Evolutionary conservation across 2,329 filamentous ascomycete species (phyloP), one percentile per base, ranked within the genome.

Genomic region (Claviceps maximensis): DNA sequence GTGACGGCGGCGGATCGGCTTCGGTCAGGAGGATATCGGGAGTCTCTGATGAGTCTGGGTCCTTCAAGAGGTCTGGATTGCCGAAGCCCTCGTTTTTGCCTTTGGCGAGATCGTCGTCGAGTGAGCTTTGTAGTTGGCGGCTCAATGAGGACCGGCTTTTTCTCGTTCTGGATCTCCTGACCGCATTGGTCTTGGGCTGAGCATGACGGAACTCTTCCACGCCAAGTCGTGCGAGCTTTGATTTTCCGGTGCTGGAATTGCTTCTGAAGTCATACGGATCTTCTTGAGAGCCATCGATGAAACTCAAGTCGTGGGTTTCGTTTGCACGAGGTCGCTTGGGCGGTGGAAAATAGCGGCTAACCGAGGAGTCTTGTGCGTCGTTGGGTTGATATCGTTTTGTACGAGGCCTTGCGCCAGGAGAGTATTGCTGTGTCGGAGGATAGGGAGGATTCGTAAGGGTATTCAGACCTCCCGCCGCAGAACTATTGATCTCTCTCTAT

Each of bases 81-180:
- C 41, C 23, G 40, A 27, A 2, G 7, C 27, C 19, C 17, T n/a
- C 40, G 6, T 12, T 46, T 13, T 41, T n/a, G 19, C 13, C 10
- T 10, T 48, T 51, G 33, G 31, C 8, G 15, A 13, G 6, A 3
- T 17, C 23, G 27, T 13, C 33, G 7, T 49, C 38, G 15, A 38
- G 19, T 10, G 17, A 31, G 40, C 23, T 47, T 1, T 27, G 15
- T n/a, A n/a, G n/a, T 45, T 42, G 12, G 15, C n/a, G 2, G 23
- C 9, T 83, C 5, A 23, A 36, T n/a, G 33, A 33, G 12, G 25
- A 31, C 21, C 53, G 15, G 13, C 36, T 48, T 4, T 44, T 51
- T 47, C 53, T 50, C 23, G 9, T 15, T 13, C 48, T 47, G 13
- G 23, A 27, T 31, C 38, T 50, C 41, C 38, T 47, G 10, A 9